Percentiles rank a stretch among this genome's conserved stretches.
Conservation (phyloP, 1,284 basidiomycete genomes). For the Ganoderma sinense region DNA sequence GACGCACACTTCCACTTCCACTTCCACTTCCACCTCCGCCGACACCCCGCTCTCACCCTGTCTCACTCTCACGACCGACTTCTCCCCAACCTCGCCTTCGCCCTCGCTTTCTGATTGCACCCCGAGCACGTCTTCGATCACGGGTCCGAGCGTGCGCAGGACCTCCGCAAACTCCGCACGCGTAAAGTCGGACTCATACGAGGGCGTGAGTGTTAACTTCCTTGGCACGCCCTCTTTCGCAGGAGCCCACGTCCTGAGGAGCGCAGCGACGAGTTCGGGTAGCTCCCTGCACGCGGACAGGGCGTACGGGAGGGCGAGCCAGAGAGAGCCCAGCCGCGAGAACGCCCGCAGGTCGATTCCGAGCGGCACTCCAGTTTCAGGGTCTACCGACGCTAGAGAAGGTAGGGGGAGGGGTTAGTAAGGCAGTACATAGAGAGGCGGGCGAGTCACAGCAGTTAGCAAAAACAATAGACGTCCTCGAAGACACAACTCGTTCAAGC, state of each 20-base stretch:
- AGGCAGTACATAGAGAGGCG: no score
- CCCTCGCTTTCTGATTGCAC: neutral
- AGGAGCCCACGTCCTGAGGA: neutral
- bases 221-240: neutral
- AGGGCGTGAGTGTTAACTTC: neutral
- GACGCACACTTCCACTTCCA: constrained; percentile 2
- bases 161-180: neutral
- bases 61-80: no score
- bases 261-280: neutral
- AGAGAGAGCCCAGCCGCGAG: neutral
- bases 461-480: no score
- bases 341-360: constrained; percentile 1
- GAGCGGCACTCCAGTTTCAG: neutral
- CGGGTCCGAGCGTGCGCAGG: neutral
- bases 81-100: neutral
- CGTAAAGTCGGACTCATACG: neutral
- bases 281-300: neutral
- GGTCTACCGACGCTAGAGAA: neutral
- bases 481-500: no score
- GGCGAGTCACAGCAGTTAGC: no score
- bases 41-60: no score
- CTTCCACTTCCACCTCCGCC: no score
- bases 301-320: neutral
- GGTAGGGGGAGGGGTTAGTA: neutral
- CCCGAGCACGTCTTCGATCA: neutral